Evolutionary conservation across 2,329 filamentous ascomycete species (phyloP), one percentile per base, ranked within the genome.

Genomic region (Diaporthe caulivora): DNA sequence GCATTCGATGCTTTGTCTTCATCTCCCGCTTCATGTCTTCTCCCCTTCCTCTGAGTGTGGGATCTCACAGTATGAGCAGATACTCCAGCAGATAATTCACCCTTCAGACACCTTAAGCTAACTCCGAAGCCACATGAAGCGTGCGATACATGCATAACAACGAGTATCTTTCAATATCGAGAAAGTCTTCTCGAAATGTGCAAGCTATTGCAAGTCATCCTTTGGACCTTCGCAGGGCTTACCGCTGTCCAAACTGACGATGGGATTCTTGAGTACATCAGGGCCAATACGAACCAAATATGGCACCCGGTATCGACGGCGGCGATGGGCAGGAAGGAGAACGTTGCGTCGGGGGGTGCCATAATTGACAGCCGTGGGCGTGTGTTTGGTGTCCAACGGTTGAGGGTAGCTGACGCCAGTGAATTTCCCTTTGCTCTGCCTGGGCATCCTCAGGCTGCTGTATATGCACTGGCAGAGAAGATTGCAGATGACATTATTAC

Each of bases 391-490:
- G 79, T 88, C 24, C 81, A 82, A 70, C 82, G 83, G 26, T 78
- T 88, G n/a, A 80, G 86, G 11, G 82, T 88, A 0, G 83, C 83
- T 4, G 87, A 89, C 77, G 86, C 86, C 0, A 85, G 83, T 10
- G 77, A 86, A 5, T 83, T 88, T 69, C 86, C 86, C 4, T 80
- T 87, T 82, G 85, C 80, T 81, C 84, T 71, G 80, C 86, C 79
- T 83, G 85, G 76, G 10, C 82, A 87, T 13, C 84, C 87, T 51
- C 86, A 88, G 77, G 86, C 86, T 72, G 84, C 84, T 0, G 86
- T 88, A 2, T 89, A 89, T 77, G 87, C 86, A 78, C 79, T 87
- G 75, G 87, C 81, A 4, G 88, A 89, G 78, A 65, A 65, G 44
- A 65, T 71, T 71, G 70, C 70, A 4, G 42, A 47, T 15, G 70